Base-by-base conservation (phyloP, 257 asterid species). In the Ilex aquifolium region DNA sequence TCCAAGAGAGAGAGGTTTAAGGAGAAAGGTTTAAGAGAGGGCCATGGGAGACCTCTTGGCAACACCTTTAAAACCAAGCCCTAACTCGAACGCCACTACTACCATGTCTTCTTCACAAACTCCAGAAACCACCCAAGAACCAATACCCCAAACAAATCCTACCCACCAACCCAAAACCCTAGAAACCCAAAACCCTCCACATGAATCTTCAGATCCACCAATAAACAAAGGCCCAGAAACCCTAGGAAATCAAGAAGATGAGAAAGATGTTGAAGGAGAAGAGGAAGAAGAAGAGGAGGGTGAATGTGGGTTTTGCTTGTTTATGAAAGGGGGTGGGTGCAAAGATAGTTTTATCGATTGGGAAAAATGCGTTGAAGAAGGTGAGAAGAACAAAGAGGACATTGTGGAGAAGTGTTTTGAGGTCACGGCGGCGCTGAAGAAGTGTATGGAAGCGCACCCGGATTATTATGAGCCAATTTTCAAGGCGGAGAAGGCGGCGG, bases 311-410 rank as follows among this genome's bases (percentile, higher is more conserved):
- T 90, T 87, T 69, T 90, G 95, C 70, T 70, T 90, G 65, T 87
- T 76, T 42, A 90, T 90, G 97, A 90, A 90, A 70, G 95, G 73
- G 32, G 95, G 97, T 29, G 97, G 87, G 13, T 90, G 97, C 62
- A 85, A 57, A 55, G 95, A 90, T 6, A 49, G 66, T 1, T 90
- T 90, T 67, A 50, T 58, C 39, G 85, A 68, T 4, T 90, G 97
- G 97, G 91, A 87, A 62, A 81, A 78, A 61, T 87, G 97, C 14
- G 81, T 87, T 52, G 90, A 80, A 56, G 95, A 76, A 69, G 88
- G 85, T 13, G 97, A 87, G 65, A 74, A 69, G 60, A 83, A 83
- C 31, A 44, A 72, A 0, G 90, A 85, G 44, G 90, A 90, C 70
- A 70, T 87, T 16, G 91, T 65, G 66, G 87, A 84, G 36, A 87